These are phyloP conservation scores for Prunus mira DNA, from an alignment of 306 rosid species.

Conservation along the genomic window DNA sequence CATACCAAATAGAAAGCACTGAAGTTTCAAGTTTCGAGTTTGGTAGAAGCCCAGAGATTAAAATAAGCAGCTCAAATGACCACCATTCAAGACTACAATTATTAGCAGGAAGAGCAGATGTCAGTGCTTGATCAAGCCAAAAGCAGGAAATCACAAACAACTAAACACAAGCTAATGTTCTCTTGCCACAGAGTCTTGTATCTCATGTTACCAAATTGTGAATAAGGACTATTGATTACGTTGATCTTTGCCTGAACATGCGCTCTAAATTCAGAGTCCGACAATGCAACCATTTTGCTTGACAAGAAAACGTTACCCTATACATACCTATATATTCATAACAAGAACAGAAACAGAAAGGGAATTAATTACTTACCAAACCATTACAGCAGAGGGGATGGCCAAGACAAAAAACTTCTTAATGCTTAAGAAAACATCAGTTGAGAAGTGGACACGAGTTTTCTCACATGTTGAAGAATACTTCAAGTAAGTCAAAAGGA, in stretches of 20 bases:
- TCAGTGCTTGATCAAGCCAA: too few species aligned
- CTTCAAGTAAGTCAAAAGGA: conserved; percentile 30
- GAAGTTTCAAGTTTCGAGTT: conserved; percentile 59
- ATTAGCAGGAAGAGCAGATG: background rate
- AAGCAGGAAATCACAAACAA: too few species aligned
- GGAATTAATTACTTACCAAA: conserved; percentile 41
- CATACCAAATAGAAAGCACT: conserved; percentile 57
- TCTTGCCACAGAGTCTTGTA: too few species aligned
- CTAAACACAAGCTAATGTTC: background rate
- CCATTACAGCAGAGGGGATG: conserved; percentile 59
- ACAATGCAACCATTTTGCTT: too few species aligned
- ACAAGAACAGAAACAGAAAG: background rate
- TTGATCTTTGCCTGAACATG: too few species aligned
- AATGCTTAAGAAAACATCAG: conserved; percentile 23
- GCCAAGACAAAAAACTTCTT: conserved; percentile 44
- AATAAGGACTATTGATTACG: too few species aligned
- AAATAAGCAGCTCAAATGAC: conserved; percentile 59
- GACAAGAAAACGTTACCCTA: too few species aligned
- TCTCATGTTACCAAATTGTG: too few species aligned
- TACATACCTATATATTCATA: background rate
- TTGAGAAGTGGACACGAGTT: conserved; percentile 32
- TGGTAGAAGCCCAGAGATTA: conserved; percentile 59
- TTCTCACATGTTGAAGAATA: conserved; percentile 48
- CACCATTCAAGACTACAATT: conserved; percentile 59
- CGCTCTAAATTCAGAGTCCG: too few species aligned